Base-by-base conservation (phyloP, 148 eudicot species). In the Nyssa sinensis region DNA sequence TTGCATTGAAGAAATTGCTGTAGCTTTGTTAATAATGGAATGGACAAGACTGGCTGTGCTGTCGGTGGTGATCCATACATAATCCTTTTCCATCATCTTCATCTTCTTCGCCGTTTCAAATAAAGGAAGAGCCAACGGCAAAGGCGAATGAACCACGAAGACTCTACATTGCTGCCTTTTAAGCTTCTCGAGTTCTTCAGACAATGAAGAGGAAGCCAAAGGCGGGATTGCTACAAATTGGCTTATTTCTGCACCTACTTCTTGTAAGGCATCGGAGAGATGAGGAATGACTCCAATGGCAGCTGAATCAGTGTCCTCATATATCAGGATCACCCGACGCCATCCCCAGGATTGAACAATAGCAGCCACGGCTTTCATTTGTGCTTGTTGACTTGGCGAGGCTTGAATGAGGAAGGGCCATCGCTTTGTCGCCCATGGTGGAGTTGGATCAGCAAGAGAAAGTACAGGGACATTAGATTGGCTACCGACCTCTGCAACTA, bases 351-450 rank as follows among this genome's bases (percentile, higher is more conserved):
- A 79, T 28, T 64, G 53, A 12, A 74, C 47, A 53, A 79, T 57
- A 6, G 68, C 75, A 62, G 82, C 82, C 47, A 79, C 61, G 0
- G 75, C 78, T 11, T 73, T 73, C 72, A 73, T 67, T 33, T 66
- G 73, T 19, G 34, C 21, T 64, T 63, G 4, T 8, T 62, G 53
- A 70, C 28, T 69, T 4, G 74, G 69, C 1, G 74, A 63, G 58
- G 77, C 74, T 79, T 74, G 74, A 35, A 79, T 53, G 29, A 79
- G 67, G 77, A 74, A 74, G 1, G 77, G 81, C 77, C 77, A 79
- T 2, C 51, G 81, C 29, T 11, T 34, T 1, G 74, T 69, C 19
- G 69, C 73, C 77, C 77, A 74, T 53, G 28, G 53, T 6, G 77
- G 81, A 49, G 32, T 47, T 2, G 74, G 12, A 28, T 51, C 37